Evolutionary conservation across 805 yeast species (phyloP), one percentile per base, ranked within the genome.

Genomic region (Monosporozyma aquatica): DNA sequence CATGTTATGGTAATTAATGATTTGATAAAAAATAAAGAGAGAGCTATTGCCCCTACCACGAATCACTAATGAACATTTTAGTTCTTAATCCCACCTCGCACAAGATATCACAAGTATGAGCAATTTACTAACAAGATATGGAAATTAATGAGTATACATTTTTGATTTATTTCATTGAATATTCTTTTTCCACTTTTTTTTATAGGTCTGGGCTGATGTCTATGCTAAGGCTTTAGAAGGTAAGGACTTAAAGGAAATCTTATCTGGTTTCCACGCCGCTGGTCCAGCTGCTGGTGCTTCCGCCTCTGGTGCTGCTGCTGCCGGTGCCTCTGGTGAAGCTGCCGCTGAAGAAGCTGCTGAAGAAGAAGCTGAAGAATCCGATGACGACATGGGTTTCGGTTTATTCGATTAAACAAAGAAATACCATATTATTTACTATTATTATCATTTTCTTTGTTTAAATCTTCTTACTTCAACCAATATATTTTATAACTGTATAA

Each of bases 321-420:
- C 66, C 52, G 71, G 62, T 52, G 71, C 63, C 43, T 73, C 61
- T 45, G 72, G 52, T 27, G 77, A 58, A 44, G 87, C 71, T 49
- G 83, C 71, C 55, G 84, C 68, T 54, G 86, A 68, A 54, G 80
- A 72, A 53, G 82, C 70, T n/a, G n/a, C n/a, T 40, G 76, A 61
- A 51, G 80, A 69, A 59, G 84, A 76, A 69, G 76, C 82, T 52
- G 87, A 80, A 59, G 84, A 76, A 69, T 77, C 82, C 53, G 87
- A 80, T 66, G 87, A 79, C 62, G 94, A 82, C 73, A 82, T 84
- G 92, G 94, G 92, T 62, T 80, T 83, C 80, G 92, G 92, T 75
- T 77, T 84, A 72, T 84, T 84, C 76, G 95, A 83, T 72, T 84
- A 82, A 74, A 58, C 70, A 40, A 37, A 25, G 24, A 20, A 25